Percentiles rank a stretch among this genome's conserved stretches.
phyloP scores from a whole-genome alignment of 305 asterid genomes.

The Andrographis paniculata region DNA sequence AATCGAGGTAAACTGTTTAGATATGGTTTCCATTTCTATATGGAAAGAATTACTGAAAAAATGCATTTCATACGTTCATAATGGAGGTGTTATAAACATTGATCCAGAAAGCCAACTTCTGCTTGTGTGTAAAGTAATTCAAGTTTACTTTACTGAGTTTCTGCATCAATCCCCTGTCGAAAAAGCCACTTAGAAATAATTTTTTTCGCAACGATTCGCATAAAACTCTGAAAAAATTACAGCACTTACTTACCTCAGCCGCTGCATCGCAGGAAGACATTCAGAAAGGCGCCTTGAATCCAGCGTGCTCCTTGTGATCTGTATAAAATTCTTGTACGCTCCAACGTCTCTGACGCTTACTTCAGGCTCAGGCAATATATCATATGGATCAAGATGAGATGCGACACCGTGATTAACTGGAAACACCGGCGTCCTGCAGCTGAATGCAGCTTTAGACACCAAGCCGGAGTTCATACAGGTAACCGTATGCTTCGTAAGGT shows the following conservation, averaged over 20 bases:
- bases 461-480: constrained; percentile 58
- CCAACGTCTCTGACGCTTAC: constrained; percentile 55
- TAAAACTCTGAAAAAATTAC: no score
- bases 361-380: constrained; percentile 53
- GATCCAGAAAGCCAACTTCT: constrained; percentile 93
- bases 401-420: constrained; percentile 32
- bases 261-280: constrained; percentile 59
- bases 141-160: constrained; percentile 51
- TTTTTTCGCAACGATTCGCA: no score
- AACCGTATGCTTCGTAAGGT: constrained; percentile 37
- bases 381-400: constrained; percentile 61
- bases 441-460: constrained; percentile 59
- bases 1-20: constrained; percentile 13
- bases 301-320: constrained; percentile 49
- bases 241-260: constrained; percentile 44
- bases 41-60: constrained; percentile 2
- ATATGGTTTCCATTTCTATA: background rate
- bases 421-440: constrained; percentile 39
- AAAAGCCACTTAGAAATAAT: background rate
- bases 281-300: constrained; percentile 48
- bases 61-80: constrained; percentile 67
- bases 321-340: constrained; percentile 67
- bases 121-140: constrained; percentile 66
- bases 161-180: constrained; percentile 62
- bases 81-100: constrained; percentile 72